Evolutionary conservation across 768 basidiomycete species (phyloP), one percentile per base, ranked within the genome.

Genomic region (Ephemerocybe angulata): DNA sequence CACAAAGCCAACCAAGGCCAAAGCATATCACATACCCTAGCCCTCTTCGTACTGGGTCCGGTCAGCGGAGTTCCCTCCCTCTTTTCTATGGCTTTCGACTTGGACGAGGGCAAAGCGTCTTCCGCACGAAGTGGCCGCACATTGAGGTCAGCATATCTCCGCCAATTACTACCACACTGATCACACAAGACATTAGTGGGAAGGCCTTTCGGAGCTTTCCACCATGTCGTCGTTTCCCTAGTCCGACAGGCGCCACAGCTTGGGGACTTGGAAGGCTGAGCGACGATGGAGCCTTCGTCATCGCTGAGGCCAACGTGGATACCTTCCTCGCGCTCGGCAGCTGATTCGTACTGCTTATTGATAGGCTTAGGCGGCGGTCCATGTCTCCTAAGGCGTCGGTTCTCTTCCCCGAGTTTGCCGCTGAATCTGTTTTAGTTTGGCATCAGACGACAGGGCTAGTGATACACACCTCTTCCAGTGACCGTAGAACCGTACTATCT

Each of bases 181-280:
- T 95, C 90, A 65, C 93, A 97, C 51, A 96, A 82, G 35, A 93
- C 80, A 55, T 78, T 79, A 1, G 87, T 87, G 0, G 77, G 69
- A n/a, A 95, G 78, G 21, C 88, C 89, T 65, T 90, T 90, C 2
- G 93, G 94, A 13, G 93, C 92, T 67, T 89, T 90, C 92, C 92
- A 97, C 93, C 93, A 97, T 2, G 70, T 72, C 33, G 77, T 77
- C 5, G 88, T 88, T 56, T 92, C 89, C 53, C 86, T 84, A 6
- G 88, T 90, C 47, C 88, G 78, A 67, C 93, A 97, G 3, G 90
- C 90, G 31, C 89, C 92, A 63, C 93, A 97, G 57, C 76, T 82
- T 27, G 75, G 80, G 33, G 76, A 72, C 64, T 76, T 85, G 40
- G 77, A 76, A 30, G 77, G 77, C 54, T 79, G 78, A 19, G 73